Conservation (phyloP, 305 asterid species). For the Fraxinus albicans region DNA sequence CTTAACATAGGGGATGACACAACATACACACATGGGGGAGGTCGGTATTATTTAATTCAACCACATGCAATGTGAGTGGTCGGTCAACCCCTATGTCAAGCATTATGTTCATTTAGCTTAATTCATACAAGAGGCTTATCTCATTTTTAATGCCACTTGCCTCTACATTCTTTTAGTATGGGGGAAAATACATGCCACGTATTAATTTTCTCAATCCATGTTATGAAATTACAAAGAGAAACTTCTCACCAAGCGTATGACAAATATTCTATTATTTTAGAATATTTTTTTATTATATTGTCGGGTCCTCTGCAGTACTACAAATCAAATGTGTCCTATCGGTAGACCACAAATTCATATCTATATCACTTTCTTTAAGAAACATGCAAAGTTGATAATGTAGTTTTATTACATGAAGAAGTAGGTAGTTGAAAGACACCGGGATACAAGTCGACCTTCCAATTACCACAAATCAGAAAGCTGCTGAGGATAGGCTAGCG, state of each 20-base stretch:
- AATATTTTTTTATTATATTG: background rate
- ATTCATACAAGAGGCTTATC: no score
- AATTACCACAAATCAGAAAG: constrained; percentile 11
- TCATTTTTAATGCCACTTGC: background rate
- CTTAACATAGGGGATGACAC: no score
- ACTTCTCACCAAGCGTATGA: background rate
- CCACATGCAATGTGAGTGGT: no score
- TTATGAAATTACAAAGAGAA: background rate
- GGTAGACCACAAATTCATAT: background rate
- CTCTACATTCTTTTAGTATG: background rate
- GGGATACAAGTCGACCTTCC: background rate
- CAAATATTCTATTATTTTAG: background rate
- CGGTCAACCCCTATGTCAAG: no score
- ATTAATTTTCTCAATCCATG: background rate
- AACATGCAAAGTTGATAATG: background rate
- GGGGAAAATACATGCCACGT: background rate
- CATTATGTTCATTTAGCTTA: no score
- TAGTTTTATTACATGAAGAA: background rate
- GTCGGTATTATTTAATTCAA: no score
- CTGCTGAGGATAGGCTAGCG: constrained; percentile 6
- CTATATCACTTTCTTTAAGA: background rate
- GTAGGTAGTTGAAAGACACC: background rate
- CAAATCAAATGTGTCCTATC: background rate
- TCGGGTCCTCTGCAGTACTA: background rate
- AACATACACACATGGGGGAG: no score